Base-by-base conservation (phyloP, 257 asterid species). In the Solanum chaucha region DNA sequence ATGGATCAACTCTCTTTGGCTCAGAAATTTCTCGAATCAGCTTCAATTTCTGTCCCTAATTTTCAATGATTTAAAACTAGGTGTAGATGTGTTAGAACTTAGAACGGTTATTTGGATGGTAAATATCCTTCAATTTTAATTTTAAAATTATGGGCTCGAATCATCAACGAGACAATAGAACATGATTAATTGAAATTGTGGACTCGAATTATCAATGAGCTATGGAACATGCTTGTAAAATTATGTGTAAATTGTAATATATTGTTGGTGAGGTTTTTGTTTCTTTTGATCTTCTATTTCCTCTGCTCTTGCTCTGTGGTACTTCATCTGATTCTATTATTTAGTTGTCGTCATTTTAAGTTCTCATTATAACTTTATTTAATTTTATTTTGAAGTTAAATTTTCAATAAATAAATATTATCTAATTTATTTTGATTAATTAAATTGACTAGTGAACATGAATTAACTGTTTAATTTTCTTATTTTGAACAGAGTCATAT, bases 1-100 rank as follows among this genome's bases (percentile, higher is more conserved):
- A 88, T 90, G 93, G 90, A 91, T 12, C 97, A 93, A 83, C 94
- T 95, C 5, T 88, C 93, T 10, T 90, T 73, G 14, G 93, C 91
- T 1, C 91, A 90, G 8, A 84, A 89, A 9, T 89, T 93, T 26
- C 88, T 92, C 46, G 88, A 51, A 38, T 36, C 87, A 1, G 87
- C 91, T 28, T 86, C 93, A 5, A 77, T 90, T 86, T 77, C 89
- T 71, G 78, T 82, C 70, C 38, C 85, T 12, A 48, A 74, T 61
- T 89, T 90, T 40, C 87, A 26, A 67, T 89, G 71, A 34, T 58
- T 48, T 4, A 61, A 22, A 61, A 61, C 15, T 61, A 61, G 70
- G 30, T 61, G 70, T 22, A 61, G 70, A 61, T 10, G 30, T 22
- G 24, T 20, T 59, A 22, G 68, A 59, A 59, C 13, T 22, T 22